Evolutionary conservation across 768 basidiomycete genomes (phyloP), one percentile per base, ranked within the genome.

Genomic region (Mycena pura): DNA sequence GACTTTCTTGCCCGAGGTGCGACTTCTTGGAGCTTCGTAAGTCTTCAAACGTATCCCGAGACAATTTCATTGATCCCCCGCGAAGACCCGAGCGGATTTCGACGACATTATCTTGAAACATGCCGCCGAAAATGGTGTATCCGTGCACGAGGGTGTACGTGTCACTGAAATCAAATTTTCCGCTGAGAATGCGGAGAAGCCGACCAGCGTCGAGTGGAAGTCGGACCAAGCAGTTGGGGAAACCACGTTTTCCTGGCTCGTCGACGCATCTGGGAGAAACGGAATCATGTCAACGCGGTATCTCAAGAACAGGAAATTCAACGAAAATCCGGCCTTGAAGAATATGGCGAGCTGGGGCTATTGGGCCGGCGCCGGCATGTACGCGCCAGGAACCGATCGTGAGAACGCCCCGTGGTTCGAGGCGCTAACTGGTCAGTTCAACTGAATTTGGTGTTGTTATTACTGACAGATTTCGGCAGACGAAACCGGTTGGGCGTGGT

Each of bases 281-380:
- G 88, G 88, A 1, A 65, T 89, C 58, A 76, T 90, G 71, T 85
- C 85, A 3, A 82, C 80, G 14, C 82, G 81, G 48, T 86, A 87
- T 64, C 73, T 87, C 32, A 78, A 80, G 51, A 85, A 86, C 61
- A 76, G 88, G 19, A 75, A 74, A 32, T 82, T 82, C 69, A 87
- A 82, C n/a, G n/a, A n/a, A n/a, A n/a, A n/a, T 32, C 76, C 80
- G 43, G 77, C 78, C 3, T 69, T 89, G 43, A 80, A 77, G 60
- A 89, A 89, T 58, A 78, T 88, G 15, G 88, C 88, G 2, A 73
- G 82, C 24, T 89, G 88, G 88, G 87, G 86, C 3, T 90, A 90
- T 64, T 89, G 87, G 87, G 76, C 68, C 28, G 82, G 78, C 3
- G 76, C 78, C 10, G 75, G 75, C 6, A 76, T 73, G 55, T 88